Evolutionary conservation across 352 stramenopile species (phyloP).

Genomic region (Pythium diclinum): DNA sequence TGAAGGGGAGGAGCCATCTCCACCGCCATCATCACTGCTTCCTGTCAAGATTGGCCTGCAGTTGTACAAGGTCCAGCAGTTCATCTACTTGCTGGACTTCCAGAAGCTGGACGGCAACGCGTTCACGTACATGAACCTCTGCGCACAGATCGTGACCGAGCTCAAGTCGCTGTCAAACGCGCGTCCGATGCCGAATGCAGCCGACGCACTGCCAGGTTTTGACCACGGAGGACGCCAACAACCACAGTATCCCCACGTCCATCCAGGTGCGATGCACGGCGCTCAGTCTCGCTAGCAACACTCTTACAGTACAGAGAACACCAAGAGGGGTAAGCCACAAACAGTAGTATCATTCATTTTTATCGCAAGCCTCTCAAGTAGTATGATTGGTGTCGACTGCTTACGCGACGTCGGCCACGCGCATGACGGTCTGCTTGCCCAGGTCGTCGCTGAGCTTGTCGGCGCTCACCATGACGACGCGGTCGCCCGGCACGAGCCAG

Average conservation of each 20-base stretch:
- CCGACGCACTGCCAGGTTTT: constrained; percentile 37
- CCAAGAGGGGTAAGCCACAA: not conserved
- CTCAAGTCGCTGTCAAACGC: constrained; percentile 94
- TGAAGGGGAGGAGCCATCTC: constrained; percentile 7
- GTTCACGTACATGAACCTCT: constrained; percentile 99
- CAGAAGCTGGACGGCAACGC: constrained; percentile 94
- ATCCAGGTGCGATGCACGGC: constrained; percentile 50
- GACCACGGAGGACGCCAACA: constrained; percentile 19
- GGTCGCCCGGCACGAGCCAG: constrained; percentile 85
- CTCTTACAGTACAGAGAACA: constrained; percentile 26
- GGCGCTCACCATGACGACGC: constrained; percentile 85
- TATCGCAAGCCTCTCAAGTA: not conserved
- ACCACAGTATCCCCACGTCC: constrained; percentile 22
- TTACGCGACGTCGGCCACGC: constrained; percentile 78
- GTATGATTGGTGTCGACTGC: not conserved
- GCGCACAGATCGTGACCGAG: constrained; percentile 98
- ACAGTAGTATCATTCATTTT: constrained; percentile 6
- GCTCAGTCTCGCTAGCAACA: not conserved
- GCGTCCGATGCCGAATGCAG: constrained; percentile 52
- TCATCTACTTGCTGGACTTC: constrained; percentile 99
- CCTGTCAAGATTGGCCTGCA: constrained; percentile 95
- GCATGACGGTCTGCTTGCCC: constrained; percentile 81
- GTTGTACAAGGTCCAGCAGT: constrained; percentile 97
- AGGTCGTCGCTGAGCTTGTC: constrained; percentile 80
- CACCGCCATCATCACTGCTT: constrained; percentile 31